A percentile compares a stretch with the other conserved stretches of the same genome.
Evolutionary conservation across 768 basidiomycete species (phyloP).

Genomic region (Tricholoma bakamatsutake): DNA sequence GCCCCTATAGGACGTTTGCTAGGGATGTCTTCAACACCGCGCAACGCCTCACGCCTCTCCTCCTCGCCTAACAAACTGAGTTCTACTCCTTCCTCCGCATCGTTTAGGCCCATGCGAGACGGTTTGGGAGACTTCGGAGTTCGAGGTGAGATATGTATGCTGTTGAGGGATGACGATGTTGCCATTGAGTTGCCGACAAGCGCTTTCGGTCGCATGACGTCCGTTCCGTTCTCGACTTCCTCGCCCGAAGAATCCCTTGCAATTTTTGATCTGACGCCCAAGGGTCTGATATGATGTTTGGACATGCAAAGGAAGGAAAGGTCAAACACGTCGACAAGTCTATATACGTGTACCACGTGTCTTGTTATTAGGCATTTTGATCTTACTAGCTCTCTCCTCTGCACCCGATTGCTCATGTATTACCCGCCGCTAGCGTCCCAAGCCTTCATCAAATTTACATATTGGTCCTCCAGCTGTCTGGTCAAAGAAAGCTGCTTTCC

Average conservation of each 20-base stretch:
- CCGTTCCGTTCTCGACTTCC: slow-evolving; percentile 8
- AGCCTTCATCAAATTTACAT: background rate
- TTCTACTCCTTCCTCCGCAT: slow-evolving; percentile 52
- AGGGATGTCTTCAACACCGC: slow-evolving; percentile 29
- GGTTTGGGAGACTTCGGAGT: slow-evolving; percentile 40
- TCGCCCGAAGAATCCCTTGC: slow-evolving; percentile 4
- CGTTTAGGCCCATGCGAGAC: slow-evolving; percentile 28
- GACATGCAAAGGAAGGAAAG: slow-evolving; percentile 21
- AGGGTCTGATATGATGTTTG: slow-evolving; percentile 16
- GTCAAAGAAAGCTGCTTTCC: background rate
- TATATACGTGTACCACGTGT: background rate
- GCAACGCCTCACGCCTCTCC: slow-evolving; percentile 42
- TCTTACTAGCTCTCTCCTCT: too few relatives aligned
- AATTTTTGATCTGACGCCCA: slow-evolving; percentile 7
- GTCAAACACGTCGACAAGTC: background rate
- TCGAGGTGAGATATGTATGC: slow-evolving; percentile 54
- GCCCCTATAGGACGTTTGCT: slow-evolving; percentile 49
- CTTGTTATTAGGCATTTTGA: background rate
- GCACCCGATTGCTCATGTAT: too few relatives aligned
- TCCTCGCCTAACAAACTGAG: slow-evolving; percentile 54
- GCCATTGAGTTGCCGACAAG: slow-evolving; percentile 37
- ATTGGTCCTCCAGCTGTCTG: background rate
- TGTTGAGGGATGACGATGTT: slow-evolving; percentile 52
- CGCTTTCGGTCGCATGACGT: slow-evolving; percentile 36
- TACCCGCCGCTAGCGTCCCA: too few relatives aligned